These are phyloP conservation scores for Fraxinus quadrangulata DNA, from an alignment of 257 asterid genomes.

Conservation along the genomic window DNA sequence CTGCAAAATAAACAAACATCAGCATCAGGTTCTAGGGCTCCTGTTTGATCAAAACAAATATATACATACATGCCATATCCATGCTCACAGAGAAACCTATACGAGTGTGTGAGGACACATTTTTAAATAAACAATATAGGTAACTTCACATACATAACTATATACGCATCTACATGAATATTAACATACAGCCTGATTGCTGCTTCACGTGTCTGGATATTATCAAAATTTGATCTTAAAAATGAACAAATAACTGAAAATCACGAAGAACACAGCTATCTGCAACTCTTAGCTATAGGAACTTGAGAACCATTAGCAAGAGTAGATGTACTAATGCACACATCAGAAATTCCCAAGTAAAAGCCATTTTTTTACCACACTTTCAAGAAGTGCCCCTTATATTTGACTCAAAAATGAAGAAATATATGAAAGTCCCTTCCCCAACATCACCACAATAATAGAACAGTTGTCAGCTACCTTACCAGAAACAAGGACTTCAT, in stretches of 20 bases:
- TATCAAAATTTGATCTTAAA: background rate
- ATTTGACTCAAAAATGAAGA: background rate
- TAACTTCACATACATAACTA: background rate
- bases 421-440: background rate
- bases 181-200: background rate
- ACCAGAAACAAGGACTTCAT: constrained; percentile 33
- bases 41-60: background rate
- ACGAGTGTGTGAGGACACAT: background rate
- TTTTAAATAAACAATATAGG: background rate
- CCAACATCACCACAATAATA: background rate
- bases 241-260: background rate
- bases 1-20: constrained; percentile 44
- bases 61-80: background rate
- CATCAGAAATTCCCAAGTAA: background rate
- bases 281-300: background rate
- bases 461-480: background rate
- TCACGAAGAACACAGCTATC: background rate
- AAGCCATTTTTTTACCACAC: no score
- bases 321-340: background rate
- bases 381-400: background rate
- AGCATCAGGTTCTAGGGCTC: constrained; percentile 18
- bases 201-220: background rate
- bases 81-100: background rate
- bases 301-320: background rate
- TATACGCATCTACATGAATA: background rate